These are phyloP conservation scores for Emmonsiellopsis sp. DNA, from an alignment of 2,329 filamentous ascomycete genomes.

Conservation along the genomic window DNA sequence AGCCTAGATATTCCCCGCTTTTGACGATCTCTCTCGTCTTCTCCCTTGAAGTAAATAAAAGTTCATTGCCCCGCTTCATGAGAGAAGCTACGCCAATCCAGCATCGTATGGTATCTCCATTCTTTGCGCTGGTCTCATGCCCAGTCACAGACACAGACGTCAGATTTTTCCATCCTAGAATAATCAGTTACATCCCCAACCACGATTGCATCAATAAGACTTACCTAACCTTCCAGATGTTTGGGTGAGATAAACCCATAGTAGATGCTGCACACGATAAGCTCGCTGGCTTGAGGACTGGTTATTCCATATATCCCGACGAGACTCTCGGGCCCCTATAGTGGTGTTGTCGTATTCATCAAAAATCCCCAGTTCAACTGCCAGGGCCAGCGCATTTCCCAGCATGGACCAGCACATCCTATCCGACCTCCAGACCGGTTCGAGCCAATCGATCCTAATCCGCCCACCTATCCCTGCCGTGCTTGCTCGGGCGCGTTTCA, in stretches of 20 bases:
- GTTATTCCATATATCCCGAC: slow-evolving; percentile 18
- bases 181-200: slow-evolving; percentile 17
- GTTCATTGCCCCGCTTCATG: slow-evolving; percentile 76
- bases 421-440: slow-evolving; percentile 45
- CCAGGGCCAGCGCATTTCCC: slow-evolving; percentile 43
- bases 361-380: slow-evolving; percentile 45
- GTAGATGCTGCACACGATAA: slow-evolving; percentile 27
- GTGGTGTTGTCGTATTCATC: slow-evolving; percentile 38
- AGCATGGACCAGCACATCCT: slow-evolving; percentile 54
- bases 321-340: slow-evolving; percentile 12
- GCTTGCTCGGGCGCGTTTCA: slow-evolving; percentile 22
- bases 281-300: slow-evolving; percentile 22
- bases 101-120: slow-evolving; percentile 34
- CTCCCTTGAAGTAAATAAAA: slow-evolving; percentile 69
- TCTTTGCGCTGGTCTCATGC: slow-evolving; percentile 12
- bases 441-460: slow-evolving; percentile 46
- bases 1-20: slow-evolving; percentile 64
- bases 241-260: slow-evolving; percentile 43
- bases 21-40: slow-evolving; percentile 75
- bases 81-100: slow-evolving; percentile 81
- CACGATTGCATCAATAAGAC: slow-evolving; percentile 27
- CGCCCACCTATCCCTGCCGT: slow-evolving; percentile 25
- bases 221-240: slow-evolving; percentile 43
- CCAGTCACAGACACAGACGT: slow-evolving; percentile 13
- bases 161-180: slow-evolving; percentile 14